A percentile compares a stretch with the other conserved stretches of the same genome.
These are phyloP conservation scores for Psidium friedrichsthalianum DNA, from an alignment of 345 rosid genomes.

Conservation along the genomic window DNA sequence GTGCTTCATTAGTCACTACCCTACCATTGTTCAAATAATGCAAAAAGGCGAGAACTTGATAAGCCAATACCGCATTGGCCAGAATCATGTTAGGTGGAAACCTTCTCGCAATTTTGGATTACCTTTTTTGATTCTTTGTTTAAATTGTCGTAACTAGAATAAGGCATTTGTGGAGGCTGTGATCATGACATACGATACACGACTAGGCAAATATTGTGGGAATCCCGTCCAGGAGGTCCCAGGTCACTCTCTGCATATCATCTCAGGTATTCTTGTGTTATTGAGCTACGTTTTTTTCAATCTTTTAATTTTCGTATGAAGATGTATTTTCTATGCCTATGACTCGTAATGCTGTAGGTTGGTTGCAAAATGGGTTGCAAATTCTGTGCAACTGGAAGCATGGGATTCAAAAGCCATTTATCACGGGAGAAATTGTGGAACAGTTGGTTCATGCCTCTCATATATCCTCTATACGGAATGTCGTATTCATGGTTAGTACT, in stretches of 20 bases:
- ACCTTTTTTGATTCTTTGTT: background rate
- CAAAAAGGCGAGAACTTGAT: background rate
- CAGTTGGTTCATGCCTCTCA: slow-evolving; percentile 88
- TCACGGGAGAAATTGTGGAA: slow-evolving; percentile 91
- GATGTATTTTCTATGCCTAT: background rate
- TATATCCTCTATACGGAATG: slow-evolving; percentile 61
- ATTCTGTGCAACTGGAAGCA: slow-evolving; percentile 96
- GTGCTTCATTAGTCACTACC: background rate
- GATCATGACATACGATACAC: slow-evolving; percentile 81
- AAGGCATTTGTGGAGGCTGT: slow-evolving; percentile 91
- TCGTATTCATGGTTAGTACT: slow-evolving; percentile 76
- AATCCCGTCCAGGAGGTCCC: slow-evolving; percentile 75
- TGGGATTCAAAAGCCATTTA: slow-evolving; percentile 86
- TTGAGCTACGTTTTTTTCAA: background rate
- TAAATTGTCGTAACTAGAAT: slow-evolving; percentile 25
- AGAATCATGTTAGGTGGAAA: background rate
- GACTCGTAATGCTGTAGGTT: slow-evolving; percentile 33
- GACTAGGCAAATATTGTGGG: slow-evolving; percentile 77
- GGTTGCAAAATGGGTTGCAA: slow-evolving; percentile 99
- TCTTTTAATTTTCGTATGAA: background rate
- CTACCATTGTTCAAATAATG: background rate
- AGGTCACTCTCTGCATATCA: slow-evolving; percentile 80
- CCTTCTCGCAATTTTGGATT: background rate
- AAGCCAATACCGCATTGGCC: background rate
- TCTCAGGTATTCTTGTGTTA: slow-evolving; percentile 50